Percentiles rank a stretch among this genome's conserved stretches.
phyloP scores from a whole-genome alignment of 1,139 yeast genomes.

The Nakaseomyces nivariensis region DNA sequence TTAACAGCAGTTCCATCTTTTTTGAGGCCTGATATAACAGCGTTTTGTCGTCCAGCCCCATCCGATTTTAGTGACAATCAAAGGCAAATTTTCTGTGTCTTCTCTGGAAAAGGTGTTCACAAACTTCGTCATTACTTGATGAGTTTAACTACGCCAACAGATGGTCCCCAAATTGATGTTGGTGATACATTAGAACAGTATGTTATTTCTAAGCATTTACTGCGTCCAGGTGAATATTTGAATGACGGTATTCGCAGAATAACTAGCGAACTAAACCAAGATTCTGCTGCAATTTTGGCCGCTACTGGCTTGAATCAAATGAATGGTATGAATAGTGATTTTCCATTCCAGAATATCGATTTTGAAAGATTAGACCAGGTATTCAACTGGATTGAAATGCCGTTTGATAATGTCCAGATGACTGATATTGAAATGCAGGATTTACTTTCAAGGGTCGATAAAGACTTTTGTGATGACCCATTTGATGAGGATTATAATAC shows the following conservation, averaged over 20 bases:
- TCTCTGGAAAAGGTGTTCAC: conserved; percentile 82
- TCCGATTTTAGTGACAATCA: conserved; percentile 86
- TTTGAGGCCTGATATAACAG: conserved; percentile 73
- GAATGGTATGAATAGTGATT: conserved; percentile 24
- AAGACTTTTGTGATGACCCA: conserved; percentile 27
- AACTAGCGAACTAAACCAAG: conserved; percentile 24
- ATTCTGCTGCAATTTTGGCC: conserved; percentile 28
- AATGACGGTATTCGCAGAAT: conserved; percentile 25
- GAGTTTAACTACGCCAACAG: conserved; percentile 29
- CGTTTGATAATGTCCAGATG: conserved; percentile 12
- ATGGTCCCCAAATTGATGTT: conserved; percentile 28
- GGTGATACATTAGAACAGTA: conserved; percentile 26
- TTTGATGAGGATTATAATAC: conserved; percentile 25
- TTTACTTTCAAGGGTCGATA: conserved; percentile 20
- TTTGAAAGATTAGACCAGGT: conserved; percentile 26
- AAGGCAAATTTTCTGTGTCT: conserved; percentile 81
- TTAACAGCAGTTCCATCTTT: conserved; percentile 86
- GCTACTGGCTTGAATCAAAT: conserved; percentile 28
- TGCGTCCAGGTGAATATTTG: conserved; percentile 20
- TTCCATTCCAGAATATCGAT: conserved; percentile 26
- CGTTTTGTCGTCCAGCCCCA: conserved; percentile 91
- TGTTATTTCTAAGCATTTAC: conserved; percentile 21
- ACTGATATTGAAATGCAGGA: conserved; percentile 17
- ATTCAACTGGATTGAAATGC: conserved; percentile 19
- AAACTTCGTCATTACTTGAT: conserved; percentile 56